Percentiles rank a stretch among this genome's conserved stretches.
phyloP scores from a whole-genome alignment of 495 filamentous ascomycete genomes.

The Trichoderma asperelloides region DNA sequence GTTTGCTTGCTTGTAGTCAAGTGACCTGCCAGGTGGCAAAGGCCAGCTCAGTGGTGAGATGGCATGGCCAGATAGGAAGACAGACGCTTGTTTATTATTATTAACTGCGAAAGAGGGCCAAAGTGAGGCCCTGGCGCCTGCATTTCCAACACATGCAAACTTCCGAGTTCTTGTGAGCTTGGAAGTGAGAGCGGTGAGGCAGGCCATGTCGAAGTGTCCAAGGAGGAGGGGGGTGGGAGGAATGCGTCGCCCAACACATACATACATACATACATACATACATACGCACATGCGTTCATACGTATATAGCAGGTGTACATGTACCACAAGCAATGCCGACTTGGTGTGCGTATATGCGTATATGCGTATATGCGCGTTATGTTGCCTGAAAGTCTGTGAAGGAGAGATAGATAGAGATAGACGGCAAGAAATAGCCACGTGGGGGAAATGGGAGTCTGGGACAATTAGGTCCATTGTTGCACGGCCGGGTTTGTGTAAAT shows the following conservation, averaged over 20 bases:
- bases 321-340: not conserved
- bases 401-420: no score
- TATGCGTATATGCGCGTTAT: not conserved
- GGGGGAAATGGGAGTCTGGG: no score
- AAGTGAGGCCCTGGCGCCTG: not conserved
- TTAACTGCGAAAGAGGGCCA: not conserved
- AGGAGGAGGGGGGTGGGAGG: not conserved
- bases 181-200: not conserved
- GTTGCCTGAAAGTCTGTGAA: not conserved
- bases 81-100: not conserved
- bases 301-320: not conserved
- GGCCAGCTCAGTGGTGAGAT: not conserved
- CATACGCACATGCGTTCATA: no score
- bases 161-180: not conserved
- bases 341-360: not conserved
- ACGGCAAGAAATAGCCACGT: no score
- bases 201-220: not conserved
- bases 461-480: no score
- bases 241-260: constrained; percentile 1
- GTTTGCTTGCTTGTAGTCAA: not conserved
- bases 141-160: not conserved
- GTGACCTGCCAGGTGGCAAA: not conserved
- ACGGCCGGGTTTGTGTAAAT: no score
- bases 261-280: not conserved
- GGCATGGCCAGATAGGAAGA: not conserved